Evolutionary conservation across 345 rosid genomes (phyloP).

Genomic region (Eucalyptus regnans): DNA sequence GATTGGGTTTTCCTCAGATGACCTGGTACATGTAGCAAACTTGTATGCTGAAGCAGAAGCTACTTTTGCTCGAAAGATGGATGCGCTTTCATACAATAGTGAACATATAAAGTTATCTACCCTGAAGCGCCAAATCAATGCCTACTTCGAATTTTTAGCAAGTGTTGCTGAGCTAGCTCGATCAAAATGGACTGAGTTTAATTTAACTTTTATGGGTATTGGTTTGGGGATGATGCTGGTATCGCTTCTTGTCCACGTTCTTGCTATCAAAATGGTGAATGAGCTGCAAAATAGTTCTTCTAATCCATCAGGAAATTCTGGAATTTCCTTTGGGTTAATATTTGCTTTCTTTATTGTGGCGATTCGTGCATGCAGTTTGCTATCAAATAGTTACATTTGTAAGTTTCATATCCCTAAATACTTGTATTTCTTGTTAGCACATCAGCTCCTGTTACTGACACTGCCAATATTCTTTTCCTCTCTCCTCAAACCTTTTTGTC

Average conservation of each 20-base stretch:
- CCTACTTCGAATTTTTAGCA: slow-evolving; percentile 51
- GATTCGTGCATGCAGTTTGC: slow-evolving; percentile 79
- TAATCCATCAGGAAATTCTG: slow-evolving; percentile 12
- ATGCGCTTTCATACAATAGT: slow-evolving; percentile 4
- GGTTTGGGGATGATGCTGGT: slow-evolving; percentile 60
- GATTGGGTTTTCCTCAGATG: slow-evolving; percentile 93
- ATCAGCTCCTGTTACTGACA: neutral
- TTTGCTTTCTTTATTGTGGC: slow-evolving; percentile 35
- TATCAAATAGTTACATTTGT: slow-evolving; percentile 90
- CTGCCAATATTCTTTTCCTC: neutral
- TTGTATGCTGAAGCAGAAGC: slow-evolving; percentile 54
- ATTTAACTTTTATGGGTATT: slow-evolving; percentile 62
- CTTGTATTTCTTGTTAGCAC: neutral
- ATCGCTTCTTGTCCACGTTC: slow-evolving; percentile 38
- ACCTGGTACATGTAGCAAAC: slow-evolving; percentile 42
- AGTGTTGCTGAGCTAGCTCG: slow-evolving; percentile 77
- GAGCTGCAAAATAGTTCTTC: slow-evolving; percentile 8
- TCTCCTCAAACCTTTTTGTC: slow-evolving; percentile 1
- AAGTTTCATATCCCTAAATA: slow-evolving; percentile 16
- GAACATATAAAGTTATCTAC: slow-evolving; percentile 14
- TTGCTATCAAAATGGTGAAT: slow-evolving; percentile 23
- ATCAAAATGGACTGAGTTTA: slow-evolving; percentile 93
- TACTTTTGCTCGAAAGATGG: slow-evolving; percentile 27
- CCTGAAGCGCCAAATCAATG: slow-evolving; percentile 38
- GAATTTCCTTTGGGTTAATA: slow-evolving; percentile 28